Evolutionary conservation across 768 basidiomycete genomes (phyloP).

Genomic region (Russula sp.): DNA sequence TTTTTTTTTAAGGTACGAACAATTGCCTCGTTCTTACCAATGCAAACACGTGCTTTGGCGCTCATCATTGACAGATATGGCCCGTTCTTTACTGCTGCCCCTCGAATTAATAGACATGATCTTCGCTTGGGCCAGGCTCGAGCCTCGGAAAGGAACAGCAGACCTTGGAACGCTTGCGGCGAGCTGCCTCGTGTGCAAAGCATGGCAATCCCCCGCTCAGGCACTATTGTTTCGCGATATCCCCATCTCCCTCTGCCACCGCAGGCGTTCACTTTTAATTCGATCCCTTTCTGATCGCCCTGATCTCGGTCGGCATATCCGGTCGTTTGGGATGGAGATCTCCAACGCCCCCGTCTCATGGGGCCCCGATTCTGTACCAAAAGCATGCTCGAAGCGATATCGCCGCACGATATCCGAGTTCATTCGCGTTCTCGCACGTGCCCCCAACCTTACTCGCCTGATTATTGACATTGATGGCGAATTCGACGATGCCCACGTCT

Average conservation of each 20-base stretch:
- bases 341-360: conserved; percentile 15
- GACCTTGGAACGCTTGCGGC: conserved; percentile 20
- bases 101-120: conserved; percentile 25
- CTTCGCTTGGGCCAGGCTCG: conserved; percentile 20
- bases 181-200: conserved; percentile 24
- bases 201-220: conserved; percentile 19
- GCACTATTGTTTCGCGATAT: conserved; percentile 20
- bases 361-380: conserved; percentile 3
- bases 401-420: conserved; percentile 16
- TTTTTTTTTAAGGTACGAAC: not conserved
- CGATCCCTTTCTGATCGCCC: conserved; percentile 15
- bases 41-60: not conserved
- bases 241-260: conserved; percentile 23
- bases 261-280: conserved; percentile 9
- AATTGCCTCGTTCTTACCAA: not conserved
- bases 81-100: not conserved
- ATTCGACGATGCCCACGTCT: conserved; percentile 8
- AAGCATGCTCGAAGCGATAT: not conserved
- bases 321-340: conserved; percentile 25
- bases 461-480: conserved; percentile 26
- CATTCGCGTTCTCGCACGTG: conserved; percentile 16
- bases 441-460: conserved; percentile 22
- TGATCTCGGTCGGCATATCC: conserved; percentile 20
- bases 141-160: conserved; percentile 5
- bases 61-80: conserved; percentile 11